Evolutionary conservation across 768 basidiomycete species (phyloP).

Genomic region (Suillus fuscotomentosus): DNA sequence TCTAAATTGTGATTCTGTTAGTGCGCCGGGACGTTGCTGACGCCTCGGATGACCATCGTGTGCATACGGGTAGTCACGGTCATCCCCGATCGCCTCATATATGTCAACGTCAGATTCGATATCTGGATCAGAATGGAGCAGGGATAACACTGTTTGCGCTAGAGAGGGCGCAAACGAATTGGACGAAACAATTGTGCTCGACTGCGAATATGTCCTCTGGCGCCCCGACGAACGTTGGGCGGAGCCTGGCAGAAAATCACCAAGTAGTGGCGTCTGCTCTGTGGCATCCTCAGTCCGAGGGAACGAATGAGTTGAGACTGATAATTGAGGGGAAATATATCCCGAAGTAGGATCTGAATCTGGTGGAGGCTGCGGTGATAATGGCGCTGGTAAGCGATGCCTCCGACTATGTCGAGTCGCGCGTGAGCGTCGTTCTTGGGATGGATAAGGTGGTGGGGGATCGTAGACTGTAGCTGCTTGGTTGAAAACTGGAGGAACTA

Average conservation of each 20-base stretch:
- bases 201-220: slow-evolving; percentile 56
- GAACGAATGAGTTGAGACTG: slow-evolving; percentile 24
- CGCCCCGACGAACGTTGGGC: slow-evolving; percentile 30
- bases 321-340: slow-evolving; percentile 15
- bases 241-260: slow-evolving; percentile 21
- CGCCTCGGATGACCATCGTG: slow-evolving; percentile 2
- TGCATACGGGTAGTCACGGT: slow-evolving; percentile 23
- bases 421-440: slow-evolving; percentile 42
- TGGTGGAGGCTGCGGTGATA: slow-evolving; percentile 29
- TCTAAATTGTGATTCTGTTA: slow-evolving; percentile 1
- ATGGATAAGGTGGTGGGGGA: slow-evolving; percentile 74
- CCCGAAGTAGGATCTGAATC: slow-evolving; percentile 39
- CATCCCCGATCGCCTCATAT: slow-evolving; percentile 20
- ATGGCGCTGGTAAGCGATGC: slow-evolving; percentile 28
- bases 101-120: slow-evolving; percentile 39
- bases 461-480: slow-evolving; percentile 33
- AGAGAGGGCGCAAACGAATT: slow-evolving; percentile 60
- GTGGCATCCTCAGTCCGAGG: slow-evolving; percentile 29
- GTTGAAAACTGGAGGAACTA: slow-evolving; percentile 4
- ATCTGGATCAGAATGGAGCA: slow-evolving; percentile 57
- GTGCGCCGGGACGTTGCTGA: slow-evolving; percentile 6
- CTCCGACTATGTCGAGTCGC: slow-evolving; percentile 29
- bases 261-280: slow-evolving; percentile 52
- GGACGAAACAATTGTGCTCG: slow-evolving; percentile 47
- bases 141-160: slow-evolving; percentile 64